phyloP scores from a whole-genome alignment of 2,329 filamentous ascomycete genomes.

The Colletotrichum trifolii region DNA sequence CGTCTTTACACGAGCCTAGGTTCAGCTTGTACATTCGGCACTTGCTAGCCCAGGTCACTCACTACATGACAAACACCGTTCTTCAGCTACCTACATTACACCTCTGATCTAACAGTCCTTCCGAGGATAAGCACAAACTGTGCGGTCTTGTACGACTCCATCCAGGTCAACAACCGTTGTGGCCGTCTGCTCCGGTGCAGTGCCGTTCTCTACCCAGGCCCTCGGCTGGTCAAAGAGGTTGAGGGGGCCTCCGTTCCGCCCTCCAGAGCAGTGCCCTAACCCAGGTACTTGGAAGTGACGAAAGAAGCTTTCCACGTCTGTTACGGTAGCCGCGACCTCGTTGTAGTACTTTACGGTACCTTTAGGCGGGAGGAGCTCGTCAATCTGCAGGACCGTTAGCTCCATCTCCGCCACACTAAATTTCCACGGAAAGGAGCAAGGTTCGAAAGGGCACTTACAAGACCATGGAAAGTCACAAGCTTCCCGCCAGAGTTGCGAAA shows the following conservation, averaged over 20 bases:
- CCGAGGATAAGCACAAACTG: constrained; percentile 49
- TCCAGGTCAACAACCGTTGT: constrained; percentile 7
- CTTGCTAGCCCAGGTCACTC: too few species aligned
- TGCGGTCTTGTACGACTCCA: constrained; percentile 38
- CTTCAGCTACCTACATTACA: neutral
- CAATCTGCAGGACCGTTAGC: constrained; percentile 37
- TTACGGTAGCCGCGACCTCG: neutral
- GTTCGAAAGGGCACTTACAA: constrained; percentile 23
- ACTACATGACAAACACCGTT: constrained; percentile 6
- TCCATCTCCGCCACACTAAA: too few species aligned
- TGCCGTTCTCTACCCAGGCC: constrained; percentile 38
- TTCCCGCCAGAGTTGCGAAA: constrained; percentile 52
- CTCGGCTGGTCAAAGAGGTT: constrained; percentile 27
- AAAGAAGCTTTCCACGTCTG: constrained; percentile 9
- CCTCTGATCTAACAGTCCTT: constrained; percentile 39
- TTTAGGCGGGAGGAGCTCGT: constrained; percentile 48
- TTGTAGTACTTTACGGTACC: constrained; percentile 45
- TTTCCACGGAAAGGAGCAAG: neutral
- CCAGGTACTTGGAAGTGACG: constrained; percentile 30
- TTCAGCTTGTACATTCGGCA: too few species aligned
- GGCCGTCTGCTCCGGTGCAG: constrained; percentile 19
- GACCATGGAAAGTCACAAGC: constrained; percentile 55
- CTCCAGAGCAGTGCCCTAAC: constrained; percentile 29
- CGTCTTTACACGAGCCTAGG: too few species aligned
- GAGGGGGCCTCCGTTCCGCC: constrained; percentile 24